These are phyloP conservation scores for Colletotrichum sp. DNA, from an alignment of 2,329 filamentous ascomycete genomes.

Conservation along the genomic window DNA sequence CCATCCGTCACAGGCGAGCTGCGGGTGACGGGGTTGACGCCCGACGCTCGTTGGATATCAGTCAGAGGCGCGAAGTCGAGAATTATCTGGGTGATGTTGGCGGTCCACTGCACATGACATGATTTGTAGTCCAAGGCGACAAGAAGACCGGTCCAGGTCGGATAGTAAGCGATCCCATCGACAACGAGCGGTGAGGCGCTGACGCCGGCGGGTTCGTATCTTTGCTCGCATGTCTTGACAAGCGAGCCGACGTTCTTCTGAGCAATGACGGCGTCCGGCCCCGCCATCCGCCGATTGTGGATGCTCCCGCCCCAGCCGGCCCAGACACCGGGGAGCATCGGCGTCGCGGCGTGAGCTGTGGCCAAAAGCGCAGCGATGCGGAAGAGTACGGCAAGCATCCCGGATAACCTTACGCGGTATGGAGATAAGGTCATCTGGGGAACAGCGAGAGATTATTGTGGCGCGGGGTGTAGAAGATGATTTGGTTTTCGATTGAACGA, in stretches of 20 bases:
- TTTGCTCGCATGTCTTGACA: not conserved
- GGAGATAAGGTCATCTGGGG: not conserved
- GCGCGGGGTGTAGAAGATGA: not conserved
- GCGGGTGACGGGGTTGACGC: not conserved
- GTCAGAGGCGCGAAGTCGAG: not conserved
- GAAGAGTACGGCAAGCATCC: not conserved
- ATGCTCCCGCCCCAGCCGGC: not conserved
- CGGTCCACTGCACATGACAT: slow-evolving; percentile 17
- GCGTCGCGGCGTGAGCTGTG: not conserved
- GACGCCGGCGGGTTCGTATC: not conserved
- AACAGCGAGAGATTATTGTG: not conserved
- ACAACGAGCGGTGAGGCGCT: slow-evolving; percentile 16
- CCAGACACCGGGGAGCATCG: not conserved
- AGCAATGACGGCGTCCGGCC: not conserved
- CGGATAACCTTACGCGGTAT: not conserved
- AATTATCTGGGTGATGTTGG: not conserved
- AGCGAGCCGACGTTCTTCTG: not conserved
- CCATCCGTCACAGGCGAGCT: not conserved
- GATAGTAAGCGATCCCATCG: slow-evolving; percentile 28
- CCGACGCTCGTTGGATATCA: not conserved
- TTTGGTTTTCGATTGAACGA: not conserved
- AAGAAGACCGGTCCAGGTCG: slow-evolving; percentile 33
- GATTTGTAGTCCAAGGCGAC: slow-evolving; percentile 33
- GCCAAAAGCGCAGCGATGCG: not conserved
- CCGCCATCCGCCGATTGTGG: not conserved